Percentiles rank a stretch among this genome's conserved stretches.
Conservation (phyloP, 2,329 filamentous ascomycete genomes). For the Epichloe aotearoae region DNA sequence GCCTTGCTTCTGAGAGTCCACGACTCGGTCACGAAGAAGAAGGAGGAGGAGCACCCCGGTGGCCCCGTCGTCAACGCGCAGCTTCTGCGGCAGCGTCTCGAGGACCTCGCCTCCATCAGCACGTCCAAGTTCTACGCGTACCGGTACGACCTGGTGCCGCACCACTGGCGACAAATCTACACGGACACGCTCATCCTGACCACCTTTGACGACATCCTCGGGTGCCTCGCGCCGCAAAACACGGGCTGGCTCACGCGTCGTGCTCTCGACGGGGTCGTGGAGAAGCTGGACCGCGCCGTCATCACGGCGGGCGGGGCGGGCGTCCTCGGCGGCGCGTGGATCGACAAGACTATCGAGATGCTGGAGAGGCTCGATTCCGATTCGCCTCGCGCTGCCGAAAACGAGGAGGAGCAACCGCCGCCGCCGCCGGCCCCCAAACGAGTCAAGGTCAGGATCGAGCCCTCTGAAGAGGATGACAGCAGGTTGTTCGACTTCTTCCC, state of each 20-base stretch:
- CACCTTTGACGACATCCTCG: slow-evolving; percentile 29
- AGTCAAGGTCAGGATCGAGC: background rate
- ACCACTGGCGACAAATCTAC: slow-evolving; percentile 57
- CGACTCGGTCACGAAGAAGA: slow-evolving; percentile 2
- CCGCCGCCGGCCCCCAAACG: slow-evolving; percentile 11
- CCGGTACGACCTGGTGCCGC: slow-evolving; percentile 51
- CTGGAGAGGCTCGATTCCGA: slow-evolving; percentile 21
- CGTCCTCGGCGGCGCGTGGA: slow-evolving; percentile 34
- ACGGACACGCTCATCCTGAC: slow-evolving; percentile 56
- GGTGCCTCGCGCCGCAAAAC: background rate
- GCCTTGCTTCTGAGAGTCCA: slow-evolving; percentile 12
- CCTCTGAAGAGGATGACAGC: too few relatives aligned
- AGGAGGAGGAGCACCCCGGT: background rate
- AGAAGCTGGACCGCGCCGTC: slow-evolving; percentile 59
- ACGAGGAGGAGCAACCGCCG: background rate
- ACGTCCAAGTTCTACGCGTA: slow-evolving; percentile 58
- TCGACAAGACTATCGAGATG: slow-evolving; percentile 36
- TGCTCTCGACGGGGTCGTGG: slow-evolving; percentile 43
- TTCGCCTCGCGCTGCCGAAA: too few relatives aligned
- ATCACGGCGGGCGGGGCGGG: slow-evolving; percentile 59
- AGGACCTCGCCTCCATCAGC: slow-evolving; percentile 44
- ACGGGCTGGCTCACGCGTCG: slow-evolving; percentile 6
- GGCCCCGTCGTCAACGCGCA: slow-evolving; percentile 5
- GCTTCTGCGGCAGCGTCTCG: slow-evolving; percentile 29
- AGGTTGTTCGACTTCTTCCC: slow-evolving; percentile 10